Base-by-base conservation (phyloP, 1,284 basidiomycete genomes). In the Cutaneotrichosporon sp. region DNA sequence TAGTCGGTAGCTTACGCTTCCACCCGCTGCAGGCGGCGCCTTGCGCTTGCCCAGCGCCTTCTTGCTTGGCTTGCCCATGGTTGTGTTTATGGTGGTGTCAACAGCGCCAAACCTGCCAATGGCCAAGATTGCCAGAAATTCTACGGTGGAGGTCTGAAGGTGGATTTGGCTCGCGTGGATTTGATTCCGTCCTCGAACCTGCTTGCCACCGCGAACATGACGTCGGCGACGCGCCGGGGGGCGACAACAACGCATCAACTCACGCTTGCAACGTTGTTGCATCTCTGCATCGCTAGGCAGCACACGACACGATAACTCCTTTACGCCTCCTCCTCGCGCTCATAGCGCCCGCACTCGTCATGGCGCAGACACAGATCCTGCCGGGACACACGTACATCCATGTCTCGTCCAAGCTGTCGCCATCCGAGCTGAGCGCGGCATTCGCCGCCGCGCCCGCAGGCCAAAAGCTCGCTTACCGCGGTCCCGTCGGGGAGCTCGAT, bases 21-120 rank as follows among this genome's bases (percentile, higher is more conserved):
- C 50, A 15, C 47, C 33, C 1, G 52, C 54, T 9, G 41, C 39
- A 1, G 46, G 34, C 0, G 40, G 46, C 18, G 49, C 50, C 56
- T 72, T 72, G 22, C 70, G 62, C 60, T 72, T 72, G 4, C 67
- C 66, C 9, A 67, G 53, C 13, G 65, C 65, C 49, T 68, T 69
- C 35, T 52, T 56, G 40, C 63, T 57, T 47, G 65, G 67, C 52
- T 67, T 69, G 20, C 51, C 65, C 69, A 70, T 69, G 22, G 17
- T 41, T 18, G 13, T 36, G 37, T 21, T 35, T 23, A 22, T 34
- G 35, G 40, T 39, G 37, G 30, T 49, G 30, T 26, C 33, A 20
- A 17, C 30, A 41, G 43, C 26, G 13, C 4, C 3, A 41, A 10
- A 15, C 7, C 20, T 42, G 15, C 40, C 30, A 22, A 37, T 22